A percentile compares a stretch with the other conserved stretches of the same genome.
Conservation (phyloP, 768 basidiomycete genomes). For the Lactarius trivialis region DNA sequence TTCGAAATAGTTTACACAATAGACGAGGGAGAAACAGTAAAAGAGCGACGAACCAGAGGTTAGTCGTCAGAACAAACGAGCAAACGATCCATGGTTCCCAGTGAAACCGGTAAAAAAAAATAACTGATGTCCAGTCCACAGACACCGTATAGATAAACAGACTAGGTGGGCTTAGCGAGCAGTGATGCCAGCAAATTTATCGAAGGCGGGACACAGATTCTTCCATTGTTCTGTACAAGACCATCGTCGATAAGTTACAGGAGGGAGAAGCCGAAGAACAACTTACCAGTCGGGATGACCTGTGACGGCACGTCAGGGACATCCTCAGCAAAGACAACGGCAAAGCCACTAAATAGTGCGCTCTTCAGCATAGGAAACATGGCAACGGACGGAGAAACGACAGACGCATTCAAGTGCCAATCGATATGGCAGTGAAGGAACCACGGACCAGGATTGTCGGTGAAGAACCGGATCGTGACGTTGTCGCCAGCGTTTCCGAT, state of each 20-base stretch:
- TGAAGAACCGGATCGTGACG: conserved; percentile 27
- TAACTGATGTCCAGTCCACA: neutral
- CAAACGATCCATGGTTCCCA: neutral
- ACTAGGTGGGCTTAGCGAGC: neutral
- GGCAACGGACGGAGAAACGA: conserved; percentile 44
- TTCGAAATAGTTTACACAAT: neutral
- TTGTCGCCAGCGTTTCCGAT: conserved; percentile 9
- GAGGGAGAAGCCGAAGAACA: neutral
- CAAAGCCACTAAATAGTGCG: conserved; percentile 1
- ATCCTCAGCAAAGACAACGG: conserved; percentile 14
- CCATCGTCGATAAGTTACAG: neutral
- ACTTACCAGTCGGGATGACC: neutral
- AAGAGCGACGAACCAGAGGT: neutral
- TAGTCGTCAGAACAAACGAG: neutral
- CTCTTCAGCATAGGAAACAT: neutral
- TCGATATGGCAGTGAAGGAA: conserved; percentile 30
- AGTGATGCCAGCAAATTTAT: neutral
- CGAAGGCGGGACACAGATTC: neutral
- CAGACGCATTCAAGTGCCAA: conserved; percentile 33
- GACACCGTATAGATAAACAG: neutral
- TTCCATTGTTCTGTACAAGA: neutral
- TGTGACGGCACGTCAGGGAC: conserved; percentile 1
- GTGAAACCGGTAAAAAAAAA: neutral
- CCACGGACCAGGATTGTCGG: conserved; percentile 29
- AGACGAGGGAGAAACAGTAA: neutral